Conservation (phyloP, 345 rosid species). For the Lepidium didymum region DNA sequence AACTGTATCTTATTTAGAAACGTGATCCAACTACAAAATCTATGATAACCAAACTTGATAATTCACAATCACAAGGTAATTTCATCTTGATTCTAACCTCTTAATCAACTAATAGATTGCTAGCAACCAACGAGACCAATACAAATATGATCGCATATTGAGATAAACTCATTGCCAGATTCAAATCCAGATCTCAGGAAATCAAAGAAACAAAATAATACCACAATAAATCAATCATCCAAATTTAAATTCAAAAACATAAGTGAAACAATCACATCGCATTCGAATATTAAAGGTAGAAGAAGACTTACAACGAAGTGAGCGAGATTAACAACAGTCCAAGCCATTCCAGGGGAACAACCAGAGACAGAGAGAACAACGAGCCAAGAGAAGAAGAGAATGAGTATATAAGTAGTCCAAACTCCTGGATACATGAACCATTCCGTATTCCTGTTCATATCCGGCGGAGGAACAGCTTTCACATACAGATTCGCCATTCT, state of each 20-base stretch:
- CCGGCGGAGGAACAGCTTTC: slow-evolving; percentile 62
- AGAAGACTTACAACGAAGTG: slow-evolving; percentile 48
- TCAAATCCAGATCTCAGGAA: slow-evolving; percentile 14
- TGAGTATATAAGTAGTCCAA: slow-evolving; percentile 68
- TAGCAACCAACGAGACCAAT: not conserved
- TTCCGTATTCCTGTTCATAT: slow-evolving; percentile 78
- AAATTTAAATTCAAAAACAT: not conserved
- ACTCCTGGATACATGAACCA: slow-evolving; percentile 87
- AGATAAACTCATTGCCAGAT: not conserved
- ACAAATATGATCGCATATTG: not conserved
- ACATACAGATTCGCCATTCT: slow-evolving; percentile 52
- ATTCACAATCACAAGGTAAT: not conserved
- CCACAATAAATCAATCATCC: not conserved
- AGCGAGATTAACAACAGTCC: slow-evolving; percentile 74
- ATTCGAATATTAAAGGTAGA: not conserved
- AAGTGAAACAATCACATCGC: not conserved
- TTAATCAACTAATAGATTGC: not conserved
- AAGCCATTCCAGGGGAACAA: slow-evolving; percentile 77
- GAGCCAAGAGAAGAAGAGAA: slow-evolving; percentile 71
- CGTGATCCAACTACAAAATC: not conserved
- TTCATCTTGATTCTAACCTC: not conserved
- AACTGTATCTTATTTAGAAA: not conserved
- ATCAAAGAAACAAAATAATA: not conserved
- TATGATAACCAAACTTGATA: not conserved
- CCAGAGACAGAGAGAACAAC: slow-evolving; percentile 54